phyloP scores from a whole-genome alignment of 2,329 filamentous ascomycete genomes.

The Arthroderma uncinatum region DNA sequence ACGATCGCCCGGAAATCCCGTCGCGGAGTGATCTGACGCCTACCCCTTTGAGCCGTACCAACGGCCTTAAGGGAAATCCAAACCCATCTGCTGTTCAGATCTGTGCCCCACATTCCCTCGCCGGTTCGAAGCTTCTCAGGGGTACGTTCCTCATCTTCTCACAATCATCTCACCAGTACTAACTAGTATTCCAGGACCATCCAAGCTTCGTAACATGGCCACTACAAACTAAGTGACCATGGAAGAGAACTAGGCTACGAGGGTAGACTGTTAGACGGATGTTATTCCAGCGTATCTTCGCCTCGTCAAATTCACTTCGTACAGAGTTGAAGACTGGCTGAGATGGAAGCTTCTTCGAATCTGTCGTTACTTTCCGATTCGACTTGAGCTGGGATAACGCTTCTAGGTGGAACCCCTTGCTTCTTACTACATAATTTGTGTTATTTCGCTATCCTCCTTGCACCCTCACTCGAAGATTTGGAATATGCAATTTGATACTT shows the following conservation, averaged over 20 bases:
- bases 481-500: background rate
- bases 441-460: background rate
- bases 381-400: background rate
- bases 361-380: background rate
- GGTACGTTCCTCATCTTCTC: constrained; percentile 19
- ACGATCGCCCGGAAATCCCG: constrained; percentile 54
- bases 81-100: constrained; percentile 24
- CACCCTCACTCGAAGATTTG: background rate
- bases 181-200: constrained; percentile 26
- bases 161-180: background rate
- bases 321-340: background rate
- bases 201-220: constrained; percentile 32
- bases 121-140: constrained; percentile 30
- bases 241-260: background rate
- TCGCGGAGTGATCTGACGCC: constrained; percentile 45
- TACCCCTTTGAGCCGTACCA: constrained; percentile 34
- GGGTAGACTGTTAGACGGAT: constrained; percentile 4
- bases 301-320: background rate
- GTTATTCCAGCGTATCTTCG: background rate
- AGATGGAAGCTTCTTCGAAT: background rate
- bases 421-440: background rate
- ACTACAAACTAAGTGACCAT: background rate
- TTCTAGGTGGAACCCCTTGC: constrained; percentile 3
- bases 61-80: constrained; percentile 26
- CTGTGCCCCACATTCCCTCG: constrained; percentile 23